A percentile compares a stretch with the other conserved stretches of the same genome.
Conservation (phyloP, 805 yeast species). For the Candida berthetii region DNA sequence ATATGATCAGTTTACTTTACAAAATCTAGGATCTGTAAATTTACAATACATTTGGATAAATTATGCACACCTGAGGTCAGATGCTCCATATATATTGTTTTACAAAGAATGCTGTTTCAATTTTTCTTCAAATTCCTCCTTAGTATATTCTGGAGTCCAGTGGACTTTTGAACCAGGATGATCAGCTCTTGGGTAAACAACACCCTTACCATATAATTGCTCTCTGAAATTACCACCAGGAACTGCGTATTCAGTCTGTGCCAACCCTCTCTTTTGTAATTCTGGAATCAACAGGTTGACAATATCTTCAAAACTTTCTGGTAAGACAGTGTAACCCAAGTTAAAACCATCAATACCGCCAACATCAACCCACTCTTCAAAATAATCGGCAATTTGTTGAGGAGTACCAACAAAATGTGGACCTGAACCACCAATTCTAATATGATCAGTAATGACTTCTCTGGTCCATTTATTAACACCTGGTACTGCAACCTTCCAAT, state of each 20-base stretch:
- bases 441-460: conserved; percentile 17
- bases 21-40: too few species aligned
- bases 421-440: conserved; percentile 20
- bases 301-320: conserved; percentile 31
- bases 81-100: too few species aligned
- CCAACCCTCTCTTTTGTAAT: conserved; percentile 24
- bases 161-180: conserved; percentile 14
- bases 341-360: conserved; percentile 36
- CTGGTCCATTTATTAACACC: conserved; percentile 10
- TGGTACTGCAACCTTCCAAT: conserved; percentile 27
- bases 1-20: too few species aligned
- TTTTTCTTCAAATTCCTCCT: conserved; percentile 5
- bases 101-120: not conserved
- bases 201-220: conserved; percentile 21
- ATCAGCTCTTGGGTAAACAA: conserved; percentile 4
- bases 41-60: too few species aligned
- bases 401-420: conserved; percentile 25
- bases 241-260: conserved; percentile 28
- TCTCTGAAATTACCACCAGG: conserved; percentile 28
- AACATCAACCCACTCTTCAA: conserved; percentile 31
- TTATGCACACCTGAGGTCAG: too few species aligned
- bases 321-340: conserved; percentile 28
- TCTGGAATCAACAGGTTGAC: conserved; percentile 29
- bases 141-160: conserved; percentile 5
- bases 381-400: conserved; percentile 28